A percentile compares a stretch with the other conserved stretches of the same genome.
Conservation (phyloP, 208 protist genomes). For the Acanthamoeba quina region DNA sequence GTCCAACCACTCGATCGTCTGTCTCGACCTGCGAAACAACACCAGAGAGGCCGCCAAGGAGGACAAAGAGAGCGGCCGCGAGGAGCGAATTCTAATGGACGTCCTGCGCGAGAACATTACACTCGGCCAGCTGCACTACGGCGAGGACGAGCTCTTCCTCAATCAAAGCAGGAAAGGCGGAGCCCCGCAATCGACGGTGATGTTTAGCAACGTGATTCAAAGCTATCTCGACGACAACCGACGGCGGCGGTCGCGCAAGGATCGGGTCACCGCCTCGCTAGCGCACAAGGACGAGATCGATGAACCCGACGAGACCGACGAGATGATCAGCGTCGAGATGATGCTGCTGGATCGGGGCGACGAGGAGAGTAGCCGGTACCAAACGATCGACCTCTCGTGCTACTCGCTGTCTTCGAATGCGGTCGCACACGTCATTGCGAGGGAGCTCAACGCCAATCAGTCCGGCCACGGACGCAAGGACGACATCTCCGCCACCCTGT, state of each 20-base stretch:
- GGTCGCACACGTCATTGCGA: not conserved
- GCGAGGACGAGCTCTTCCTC: not conserved
- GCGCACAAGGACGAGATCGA: not conserved
- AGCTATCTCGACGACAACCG: conserved; percentile 21
- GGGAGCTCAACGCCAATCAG: conserved; percentile 23
- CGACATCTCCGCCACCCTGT: not conserved
- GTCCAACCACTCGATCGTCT: conserved; percentile 27
- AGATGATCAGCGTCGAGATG: not conserved
- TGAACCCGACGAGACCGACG: conserved; percentile 1
- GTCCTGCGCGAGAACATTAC: conserved; percentile 61
- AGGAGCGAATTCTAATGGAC: not conserved
- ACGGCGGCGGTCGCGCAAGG: not conserved
- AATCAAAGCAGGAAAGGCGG: not conserved
- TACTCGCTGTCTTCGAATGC: not conserved
- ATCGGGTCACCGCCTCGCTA: not conserved
- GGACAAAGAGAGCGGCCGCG: not conserved
- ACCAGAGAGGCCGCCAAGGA: not conserved
- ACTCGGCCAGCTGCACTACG: not conserved
- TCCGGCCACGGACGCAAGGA: not conserved
- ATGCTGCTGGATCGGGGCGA: conserved; percentile 48
- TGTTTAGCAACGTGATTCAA: not conserved
- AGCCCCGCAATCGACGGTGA: not conserved
- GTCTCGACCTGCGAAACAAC: conserved; percentile 44
- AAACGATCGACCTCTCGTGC: conserved; percentile 23
- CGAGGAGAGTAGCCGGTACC: conserved; percentile 22